These are phyloP conservation scores for Colletotrichum sp. DNA, from an alignment of 2,329 filamentous ascomycete species.

Conservation along the genomic window DNA sequence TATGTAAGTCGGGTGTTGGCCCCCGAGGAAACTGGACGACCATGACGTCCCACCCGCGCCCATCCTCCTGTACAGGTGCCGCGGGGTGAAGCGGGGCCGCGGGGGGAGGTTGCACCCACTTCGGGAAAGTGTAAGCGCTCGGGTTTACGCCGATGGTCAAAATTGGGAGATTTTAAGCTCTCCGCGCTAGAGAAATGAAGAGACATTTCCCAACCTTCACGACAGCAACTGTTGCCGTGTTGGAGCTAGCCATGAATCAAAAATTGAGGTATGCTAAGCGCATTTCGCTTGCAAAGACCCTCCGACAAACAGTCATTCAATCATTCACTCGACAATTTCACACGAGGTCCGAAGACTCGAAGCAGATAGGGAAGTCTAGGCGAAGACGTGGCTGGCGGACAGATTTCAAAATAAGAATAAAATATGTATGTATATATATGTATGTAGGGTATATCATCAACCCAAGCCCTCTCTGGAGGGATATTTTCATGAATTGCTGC, in stretches of 20 bases:
- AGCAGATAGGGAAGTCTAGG: background rate
- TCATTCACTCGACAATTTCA: background rate
- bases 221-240: slow-evolving; percentile 4
- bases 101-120: background rate
- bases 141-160: background rate
- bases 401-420: background rate
- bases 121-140: slow-evolving; percentile 13
- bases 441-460: slow-evolving; percentile 10
- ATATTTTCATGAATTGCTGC: background rate
- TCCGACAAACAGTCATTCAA: background rate
- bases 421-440: background rate
- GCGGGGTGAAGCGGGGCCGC: slow-evolving; percentile 14
- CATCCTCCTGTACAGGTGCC: background rate
- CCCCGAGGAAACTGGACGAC: background rate
- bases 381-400: background rate
- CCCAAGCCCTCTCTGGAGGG: background rate
- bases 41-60: slow-evolving; percentile 2
- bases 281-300: background rate
- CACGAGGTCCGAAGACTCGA: background rate
- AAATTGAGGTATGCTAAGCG: background rate
- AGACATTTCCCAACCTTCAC: background rate
- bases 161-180: slow-evolving; percentile 10
- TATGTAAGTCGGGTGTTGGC: slow-evolving; percentile 13
- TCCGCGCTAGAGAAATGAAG: background rate
- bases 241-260: background rate